Evolutionary conservation across 306 rosid species (phyloP), one percentile per base, ranked within the genome.

Genomic region (Quercus robur): DNA sequence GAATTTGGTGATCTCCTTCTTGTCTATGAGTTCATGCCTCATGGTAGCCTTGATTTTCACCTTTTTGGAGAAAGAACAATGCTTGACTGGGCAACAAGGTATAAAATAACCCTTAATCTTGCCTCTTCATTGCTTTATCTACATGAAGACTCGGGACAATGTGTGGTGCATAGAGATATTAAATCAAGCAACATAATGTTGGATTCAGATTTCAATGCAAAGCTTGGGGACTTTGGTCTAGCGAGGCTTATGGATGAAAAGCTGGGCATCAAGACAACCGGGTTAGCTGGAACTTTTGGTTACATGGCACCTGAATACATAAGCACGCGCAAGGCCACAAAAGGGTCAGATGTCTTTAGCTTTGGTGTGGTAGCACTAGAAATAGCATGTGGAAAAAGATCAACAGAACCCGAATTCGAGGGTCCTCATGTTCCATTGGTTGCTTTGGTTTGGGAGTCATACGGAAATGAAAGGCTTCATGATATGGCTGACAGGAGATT

Each of bases 121-220:
- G 89, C 85, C 52, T 85, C 83, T 2, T 83, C 86, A 23, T 64
- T 88, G 79, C 73, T 84, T 19, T 88, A 83, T 62, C 54, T 84
- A 0, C 89, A 88, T 5, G 86, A 88, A 78, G 86, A 81, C 71
- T 88, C 88, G 82, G 89, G 81, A 26, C 80, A 81, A 31, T 86
- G 79, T 76, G 89, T 88, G 13, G 64, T 88, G 35, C 89, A 88
- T 10, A 83, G 89, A 64, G 91, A 85, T 19, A 81, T 88, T 25
- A 88, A 85, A 77, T 19, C 91, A 38, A 88, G 87, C 80, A 88
- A 88, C 81, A 75, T 88, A 1, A 81, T 83, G 89, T 38, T 88
- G 82, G 87, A 85, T 51, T 81, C 87, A 10, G 31, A 75, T 56
- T 85, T 88, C 75, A 88, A 76, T 55, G 77, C 81, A 1, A 81